Percentiles rank a stretch among this genome's conserved stretches.
These are phyloP conservation scores for Cytospora piceicola DNA, from an alignment of 2,329 filamentous ascomycete species.

Conservation along the genomic window DNA sequence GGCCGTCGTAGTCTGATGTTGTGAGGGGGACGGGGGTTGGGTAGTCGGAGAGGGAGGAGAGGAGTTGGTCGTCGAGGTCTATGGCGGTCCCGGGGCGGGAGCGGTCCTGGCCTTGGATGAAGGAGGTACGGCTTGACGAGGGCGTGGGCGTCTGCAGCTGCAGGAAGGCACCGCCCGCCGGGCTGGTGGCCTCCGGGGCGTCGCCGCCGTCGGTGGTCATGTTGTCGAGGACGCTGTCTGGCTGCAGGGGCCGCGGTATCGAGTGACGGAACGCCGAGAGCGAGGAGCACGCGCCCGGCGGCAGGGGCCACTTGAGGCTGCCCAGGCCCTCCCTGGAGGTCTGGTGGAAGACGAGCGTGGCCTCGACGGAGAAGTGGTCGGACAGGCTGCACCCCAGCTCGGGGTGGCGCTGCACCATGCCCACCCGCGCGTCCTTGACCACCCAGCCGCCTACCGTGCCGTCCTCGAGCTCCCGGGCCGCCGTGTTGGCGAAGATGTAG, in stretches of 20 bases:
- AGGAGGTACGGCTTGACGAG: slow-evolving; percentile 17
- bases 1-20: slow-evolving; percentile 58
- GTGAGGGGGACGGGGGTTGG: slow-evolving; percentile 29
- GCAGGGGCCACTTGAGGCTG: slow-evolving; percentile 34
- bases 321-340: slow-evolving; percentile 19
- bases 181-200: slow-evolving; percentile 33
- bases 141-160: slow-evolving; percentile 41
- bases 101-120: slow-evolving; percentile 32
- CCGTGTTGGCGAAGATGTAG: slow-evolving; percentile 83
- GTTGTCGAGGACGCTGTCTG: slow-evolving; percentile 20
- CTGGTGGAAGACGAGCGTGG: slow-evolving; percentile 64
- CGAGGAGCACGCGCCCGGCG: slow-evolving; percentile 28
- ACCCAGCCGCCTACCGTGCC: slow-evolving; percentile 60
- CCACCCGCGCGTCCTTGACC: slow-evolving; percentile 71
- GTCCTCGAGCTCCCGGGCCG: slow-evolving; percentile 29
- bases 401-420: slow-evolving; percentile 82
- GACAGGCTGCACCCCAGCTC: slow-evolving; percentile 83
- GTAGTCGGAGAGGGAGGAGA: slow-evolving; percentile 34
- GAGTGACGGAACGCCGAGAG: slow-evolving; percentile 21
- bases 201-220: slow-evolving; percentile 32
- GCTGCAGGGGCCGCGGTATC: slow-evolving; percentile 33
- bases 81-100: not conserved
- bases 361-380: slow-evolving; percentile 91
- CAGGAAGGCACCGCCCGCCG: slow-evolving; percentile 44
- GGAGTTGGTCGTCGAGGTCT: slow-evolving; percentile 31